Evolutionary conservation across 2,329 filamentous ascomycete species (phyloP), one percentile per base, ranked within the genome.

Genomic region (Penicillium sp.): DNA sequence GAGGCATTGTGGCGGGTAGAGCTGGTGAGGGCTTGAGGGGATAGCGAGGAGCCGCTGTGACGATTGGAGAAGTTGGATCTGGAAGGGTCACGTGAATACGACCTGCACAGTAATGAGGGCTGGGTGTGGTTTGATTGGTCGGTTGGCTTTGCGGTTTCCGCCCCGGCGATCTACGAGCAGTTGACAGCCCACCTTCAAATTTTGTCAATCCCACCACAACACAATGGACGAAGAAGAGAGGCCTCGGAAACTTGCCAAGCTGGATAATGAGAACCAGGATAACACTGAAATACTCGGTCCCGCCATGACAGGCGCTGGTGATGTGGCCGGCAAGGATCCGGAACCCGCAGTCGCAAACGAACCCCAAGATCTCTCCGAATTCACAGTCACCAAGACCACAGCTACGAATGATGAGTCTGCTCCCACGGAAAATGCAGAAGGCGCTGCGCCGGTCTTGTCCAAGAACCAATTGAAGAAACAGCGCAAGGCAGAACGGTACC

Each of bases 401-500:
- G 31, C 48, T 3, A 38, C 29, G 8, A 8, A 43, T 8, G 40
- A n/a, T 18, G 52, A 56, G 40, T 29, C 53, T 36, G 16, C 29
- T 8, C 24, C 43, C 2, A 16, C 48, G 7, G 48, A 61, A 9
- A 52, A 11, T 9, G 27, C 49, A 9, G 57, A 62, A 2, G 54
- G 55, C 4, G 52, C 48, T 2, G 49, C 59, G 7, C 61, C 64
- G 11, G 58, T 73, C 36, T 62, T 97, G 48, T 96, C 93, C 16
- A 97, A 97, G 68, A 95, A 88, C 67, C 89, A 93, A 64, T 78
- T 88, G 56, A 96, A 96, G 75, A 93, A 91, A 68, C 78, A 91
- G 49, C 85, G 83, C 57, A 86, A 86, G 52, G 81, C 85, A 59
- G 81, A 90, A 68, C 79, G 84, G 69, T 96, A 90, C 89, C 91